Percentiles rank a stretch among this genome's conserved stretches.
These are phyloP conservation scores for Mycosphaerelloides madeirae DNA, from an alignment of 2,329 filamentous ascomycete genomes.

Conservation along the genomic window DNA sequence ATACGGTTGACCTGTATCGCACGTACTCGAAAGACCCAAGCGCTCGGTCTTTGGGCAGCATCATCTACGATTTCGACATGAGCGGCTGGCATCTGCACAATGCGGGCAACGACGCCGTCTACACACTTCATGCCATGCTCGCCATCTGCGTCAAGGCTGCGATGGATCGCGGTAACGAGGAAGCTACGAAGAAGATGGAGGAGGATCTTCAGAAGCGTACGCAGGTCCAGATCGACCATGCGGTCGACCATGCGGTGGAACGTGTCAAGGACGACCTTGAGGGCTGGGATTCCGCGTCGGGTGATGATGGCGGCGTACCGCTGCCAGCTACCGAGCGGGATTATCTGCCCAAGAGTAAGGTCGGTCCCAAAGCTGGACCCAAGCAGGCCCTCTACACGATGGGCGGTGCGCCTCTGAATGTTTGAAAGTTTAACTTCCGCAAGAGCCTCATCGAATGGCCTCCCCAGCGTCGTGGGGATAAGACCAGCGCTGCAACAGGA, in stretches of 20 bases:
- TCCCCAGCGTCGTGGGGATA: no score
- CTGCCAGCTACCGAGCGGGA: conserved; percentile 12
- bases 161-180: conserved; percentile 23
- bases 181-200: conserved; percentile 24
- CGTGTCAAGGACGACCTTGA: conserved; percentile 38
- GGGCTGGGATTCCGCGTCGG: conserved; percentile 36
- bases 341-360: conserved; percentile 9
- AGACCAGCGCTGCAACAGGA: no score
- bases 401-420: conserved; percentile 22
- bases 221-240: conserved; percentile 14
- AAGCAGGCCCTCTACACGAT: conserved; percentile 16
- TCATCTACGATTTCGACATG: conserved; percentile 64
- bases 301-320: conserved; percentile 33
- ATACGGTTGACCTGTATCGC: conserved; percentile 69
- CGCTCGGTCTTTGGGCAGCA: conserved; percentile 53
- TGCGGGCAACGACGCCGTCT: conserved; percentile 37
- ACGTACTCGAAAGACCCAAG: conserved; percentile 50
- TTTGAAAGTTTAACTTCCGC: no score
- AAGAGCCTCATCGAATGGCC: no score
- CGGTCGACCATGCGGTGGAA: conserved; percentile 29
- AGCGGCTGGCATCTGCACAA: conserved; percentile 46
- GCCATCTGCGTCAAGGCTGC: conserved; percentile 51
- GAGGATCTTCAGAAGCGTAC: conserved; percentile 26
- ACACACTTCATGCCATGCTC: conserved; percentile 54
- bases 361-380: conserved; percentile 4